A percentile compares a stretch with the other conserved stretches of the same genome.
Evolutionary conservation across 441 rosid species (phyloP).

Genomic region (Eutrema salsugineum): DNA sequence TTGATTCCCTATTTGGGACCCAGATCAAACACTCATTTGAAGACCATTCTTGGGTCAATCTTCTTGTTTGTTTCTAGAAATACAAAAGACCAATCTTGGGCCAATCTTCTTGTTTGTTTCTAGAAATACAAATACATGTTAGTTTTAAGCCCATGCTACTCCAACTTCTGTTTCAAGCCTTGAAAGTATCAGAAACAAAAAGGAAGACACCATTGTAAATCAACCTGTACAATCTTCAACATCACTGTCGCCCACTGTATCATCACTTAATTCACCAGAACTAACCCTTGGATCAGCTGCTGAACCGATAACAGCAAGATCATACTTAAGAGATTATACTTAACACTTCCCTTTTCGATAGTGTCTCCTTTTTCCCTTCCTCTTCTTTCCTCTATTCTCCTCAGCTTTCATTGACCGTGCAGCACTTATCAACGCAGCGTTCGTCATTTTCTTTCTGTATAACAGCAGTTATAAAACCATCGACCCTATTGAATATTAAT

Average conservation of each 20-base stretch:
- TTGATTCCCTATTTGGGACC: background rate
- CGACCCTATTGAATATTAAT: too few relatives aligned
- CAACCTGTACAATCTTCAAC: background rate
- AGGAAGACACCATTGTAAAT: too few relatives aligned
- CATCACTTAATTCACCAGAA: background rate
- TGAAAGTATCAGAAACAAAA: too few relatives aligned
- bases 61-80: too few relatives aligned
- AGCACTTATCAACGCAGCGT: too few relatives aligned
- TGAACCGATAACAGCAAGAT: background rate
- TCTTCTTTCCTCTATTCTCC: constrained; percentile 28
- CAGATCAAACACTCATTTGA: background rate
- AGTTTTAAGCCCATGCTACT: background rate
- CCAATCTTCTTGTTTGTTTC: background rate
- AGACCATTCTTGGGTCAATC: too few relatives aligned
- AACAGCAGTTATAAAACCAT: too few relatives aligned
- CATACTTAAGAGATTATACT: constrained; percentile 36
- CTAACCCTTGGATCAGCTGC: background rate
- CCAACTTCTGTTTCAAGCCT: background rate
- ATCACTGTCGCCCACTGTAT: background rate
- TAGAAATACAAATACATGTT: background rate
- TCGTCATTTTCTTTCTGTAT: too few relatives aligned
- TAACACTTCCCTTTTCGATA: constrained; percentile 29
- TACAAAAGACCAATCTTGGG: too few relatives aligned
- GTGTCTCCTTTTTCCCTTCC: constrained; percentile 25
- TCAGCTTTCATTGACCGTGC: background rate